Base-by-base conservation (phyloP, 257 asterid species). In the Rauvolfia tetraphylla region DNA sequence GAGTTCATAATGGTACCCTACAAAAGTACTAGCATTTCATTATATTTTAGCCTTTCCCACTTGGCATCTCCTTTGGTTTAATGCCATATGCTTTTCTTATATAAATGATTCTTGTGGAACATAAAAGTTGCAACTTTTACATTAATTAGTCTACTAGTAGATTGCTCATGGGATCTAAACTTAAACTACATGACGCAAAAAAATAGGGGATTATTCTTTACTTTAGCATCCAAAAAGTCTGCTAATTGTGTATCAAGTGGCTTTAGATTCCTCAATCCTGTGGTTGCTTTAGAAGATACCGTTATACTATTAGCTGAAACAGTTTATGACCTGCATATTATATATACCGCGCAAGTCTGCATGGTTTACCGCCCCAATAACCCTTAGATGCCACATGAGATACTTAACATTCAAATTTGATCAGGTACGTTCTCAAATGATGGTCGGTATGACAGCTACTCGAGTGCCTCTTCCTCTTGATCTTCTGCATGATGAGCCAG, bases 401-500 rank as follows among this genome's bases (percentile, higher is more conserved):
- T 73, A 29, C 63, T 77, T 62, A 42, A 41, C 54, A 9, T 34
- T 71, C 38, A 48, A 31, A 34, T 72, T 17, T 80, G 68, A 38
- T 76, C 86, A 83, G 86, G 79, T 74, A 68, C 80, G 74, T 48
- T 74, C 84, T 41, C 86, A 74, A 46, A 36, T 77, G 76, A 68
- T 79, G 79, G n/a, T n/a, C n/a, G 78, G 70, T 69, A 75, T 58
- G 56, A 72, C 65, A 36, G 44, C 83, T 46, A 27, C 53, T 76
- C 63, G 84, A 0, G 78, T 83, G 51, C 78, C 84, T 20, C 82
- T 83, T 61, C 86, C 84, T 2, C 78, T 48, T 42, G 75, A 74
- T 72, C 78, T 71, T 80, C 42, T 70, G 25, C 77, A 83, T 56
- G 79, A 75, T 38, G 80, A 77, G 61, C 86, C 86, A 9, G 65